These are phyloP conservation scores for Diaporthe eres DNA, from an alignment of 2,329 filamentous ascomycete species.

Conservation along the genomic window DNA sequence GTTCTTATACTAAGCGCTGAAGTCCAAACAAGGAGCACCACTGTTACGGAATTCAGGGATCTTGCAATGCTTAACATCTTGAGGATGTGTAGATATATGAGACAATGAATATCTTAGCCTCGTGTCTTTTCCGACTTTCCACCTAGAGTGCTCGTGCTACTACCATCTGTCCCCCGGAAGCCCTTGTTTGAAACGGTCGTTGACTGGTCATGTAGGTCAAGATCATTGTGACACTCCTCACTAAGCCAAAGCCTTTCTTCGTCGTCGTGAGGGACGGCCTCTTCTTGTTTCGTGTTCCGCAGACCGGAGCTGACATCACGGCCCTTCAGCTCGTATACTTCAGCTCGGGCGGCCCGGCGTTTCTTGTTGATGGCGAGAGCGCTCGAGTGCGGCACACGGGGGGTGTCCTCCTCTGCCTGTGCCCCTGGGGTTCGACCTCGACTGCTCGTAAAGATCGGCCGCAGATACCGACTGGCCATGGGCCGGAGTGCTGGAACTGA, in stretches of 20 bases:
- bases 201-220: background rate
- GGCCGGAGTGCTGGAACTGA: constrained; percentile 11
- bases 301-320: background rate
- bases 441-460: background rate
- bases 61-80: background rate
- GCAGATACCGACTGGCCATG: constrained; percentile 11
- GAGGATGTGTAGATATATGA: background rate
- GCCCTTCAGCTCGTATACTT: background rate
- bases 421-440: background rate
- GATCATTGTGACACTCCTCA: background rate
- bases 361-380: background rate
- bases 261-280: background rate
- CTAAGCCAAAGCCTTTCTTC: background rate
- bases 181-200: background rate
- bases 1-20: no score
- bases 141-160: background rate
- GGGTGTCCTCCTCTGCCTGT: background rate
- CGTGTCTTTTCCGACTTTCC: background rate
- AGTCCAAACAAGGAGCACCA: background rate
- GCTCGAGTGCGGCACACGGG: background rate
- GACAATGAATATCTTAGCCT: background rate
- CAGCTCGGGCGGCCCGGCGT: background rate
- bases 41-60: background rate
- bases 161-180: background rate
- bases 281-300: background rate